Percentiles rank a stretch among this genome's conserved stretches.
phyloP scores from a whole-genome alignment of 352 stramenopile species.

The Phytophthora europaea region DNA sequence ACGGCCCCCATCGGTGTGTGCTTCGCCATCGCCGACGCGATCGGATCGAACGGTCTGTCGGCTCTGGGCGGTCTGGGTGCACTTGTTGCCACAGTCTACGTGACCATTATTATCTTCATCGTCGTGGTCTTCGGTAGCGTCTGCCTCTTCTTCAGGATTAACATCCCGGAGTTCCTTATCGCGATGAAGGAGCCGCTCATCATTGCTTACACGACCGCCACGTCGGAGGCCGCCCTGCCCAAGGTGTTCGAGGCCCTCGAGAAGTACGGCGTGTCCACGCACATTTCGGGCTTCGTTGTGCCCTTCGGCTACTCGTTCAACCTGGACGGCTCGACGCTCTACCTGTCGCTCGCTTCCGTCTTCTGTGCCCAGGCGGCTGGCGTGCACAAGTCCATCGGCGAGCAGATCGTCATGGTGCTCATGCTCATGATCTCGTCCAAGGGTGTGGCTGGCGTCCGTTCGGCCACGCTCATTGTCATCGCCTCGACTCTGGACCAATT shows the following conservation, averaged over 20 bases:
- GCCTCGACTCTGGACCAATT: constrained; percentile 65
- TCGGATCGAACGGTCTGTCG: constrained; percentile 61
- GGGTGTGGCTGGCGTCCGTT: constrained; percentile 61
- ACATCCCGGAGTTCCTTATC: constrained; percentile 49
- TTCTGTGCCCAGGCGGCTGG: constrained; percentile 67
- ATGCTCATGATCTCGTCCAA: constrained; percentile 74
- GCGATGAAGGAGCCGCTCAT: constrained; percentile 66
- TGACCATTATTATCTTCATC: constrained; percentile 60
- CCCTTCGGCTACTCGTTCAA: constrained; percentile 80
- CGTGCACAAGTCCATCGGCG: constrained; percentile 55
- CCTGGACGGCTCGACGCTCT: constrained; percentile 62
- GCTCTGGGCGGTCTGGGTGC: constrained; percentile 47
- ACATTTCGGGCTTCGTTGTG: constrained; percentile 68
- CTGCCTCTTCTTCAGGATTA: constrained; percentile 61
- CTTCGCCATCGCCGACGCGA: constrained; percentile 61
- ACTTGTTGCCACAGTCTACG: constrained; percentile 59
- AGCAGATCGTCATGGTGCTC: constrained; percentile 71
- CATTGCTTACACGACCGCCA: constrained; percentile 71
- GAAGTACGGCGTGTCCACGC: constrained; percentile 57
- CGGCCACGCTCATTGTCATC: constrained; percentile 56
- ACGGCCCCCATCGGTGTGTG: constrained; percentile 65
- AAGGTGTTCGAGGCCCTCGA: constrained; percentile 71
- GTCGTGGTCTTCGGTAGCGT: constrained; percentile 55
- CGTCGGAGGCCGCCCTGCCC: constrained; percentile 62
- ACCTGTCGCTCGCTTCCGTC: constrained; percentile 56